Evolutionary conservation across 805 yeast species (phyloP), one percentile per base, ranked within the genome.

Genomic region (Starmerella powellii): DNA sequence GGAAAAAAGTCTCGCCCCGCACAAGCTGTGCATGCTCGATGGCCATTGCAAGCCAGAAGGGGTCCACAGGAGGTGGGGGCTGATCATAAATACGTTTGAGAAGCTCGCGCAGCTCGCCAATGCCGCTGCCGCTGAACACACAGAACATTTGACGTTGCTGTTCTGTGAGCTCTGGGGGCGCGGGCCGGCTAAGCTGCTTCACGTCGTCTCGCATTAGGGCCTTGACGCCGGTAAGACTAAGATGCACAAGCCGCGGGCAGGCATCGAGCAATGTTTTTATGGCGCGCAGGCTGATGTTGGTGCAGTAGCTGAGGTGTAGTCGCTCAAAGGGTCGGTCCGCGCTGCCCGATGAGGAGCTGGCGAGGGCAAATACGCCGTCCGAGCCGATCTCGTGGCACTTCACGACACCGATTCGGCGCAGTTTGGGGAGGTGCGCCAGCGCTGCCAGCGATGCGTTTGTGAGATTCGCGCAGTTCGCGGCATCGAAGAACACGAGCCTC

Each of bases 91-190:
- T 23, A 10, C 26, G 26, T 6, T 23, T 23, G 6, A 88, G 68
- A 57, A 80, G 78, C 31, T 73, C 76, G 48, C 95, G 72, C 48
- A 88, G 67, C 46, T 75, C 74, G 37, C 68, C 72, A 15, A 91
- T 95, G 8, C 96, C 96, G 46, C 73, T 74, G 1, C 97, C 97
- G 27, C 88, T 78, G 57, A 86, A 91, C 11, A 88, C 98, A 64
- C 97, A 88, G 56, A 91, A 88, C 37, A 82, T 70, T 18, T 78
- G 72, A 50, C 78, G 78, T 60, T 91, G 98, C 54, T 80, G 80
- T 42, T 78, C 83, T 40, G 79, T 86, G 59, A 91, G 87, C 54
- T 86, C 96, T 11, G 81, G 75, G 3, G 98, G 97, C 2, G 97
- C 91, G 8, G 79, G 82, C 23, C 97, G 78, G 60, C 96, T 87